Conservation (phyloP, 495 filamentous ascomycete genomes). For the Penicillium simplicissimum region DNA sequence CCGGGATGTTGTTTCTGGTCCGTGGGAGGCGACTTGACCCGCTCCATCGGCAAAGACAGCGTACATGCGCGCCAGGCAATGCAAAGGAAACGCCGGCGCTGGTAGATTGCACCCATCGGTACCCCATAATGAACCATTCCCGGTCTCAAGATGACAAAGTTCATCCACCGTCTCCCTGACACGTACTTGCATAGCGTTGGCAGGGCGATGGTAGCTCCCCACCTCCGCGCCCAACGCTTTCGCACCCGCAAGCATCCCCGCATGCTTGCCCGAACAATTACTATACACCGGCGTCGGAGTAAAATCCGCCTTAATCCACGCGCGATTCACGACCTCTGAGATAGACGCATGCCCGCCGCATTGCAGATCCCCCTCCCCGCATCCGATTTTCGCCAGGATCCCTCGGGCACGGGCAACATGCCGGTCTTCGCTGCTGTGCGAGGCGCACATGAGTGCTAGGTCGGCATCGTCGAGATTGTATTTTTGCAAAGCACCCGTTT, state of each 20-base stretch:
- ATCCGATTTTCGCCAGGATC: conserved; percentile 29
- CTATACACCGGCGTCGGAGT: conserved; percentile 32
- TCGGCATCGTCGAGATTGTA: conserved; percentile 40
- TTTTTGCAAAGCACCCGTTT: conserved; percentile 32
- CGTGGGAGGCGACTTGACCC: neutral
- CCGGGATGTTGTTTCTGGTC: neutral
- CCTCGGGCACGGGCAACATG: conserved; percentile 31
- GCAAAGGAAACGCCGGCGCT: conserved; percentile 34
- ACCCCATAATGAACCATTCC: conserved; percentile 29
- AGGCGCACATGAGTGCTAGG: conserved; percentile 45
- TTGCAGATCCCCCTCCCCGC: conserved; percentile 18
- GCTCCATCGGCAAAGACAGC: conserved; percentile 27
- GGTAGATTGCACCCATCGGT: conserved; percentile 45
- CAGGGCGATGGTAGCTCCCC: conserved; percentile 31
- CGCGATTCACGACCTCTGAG: conserved; percentile 27
- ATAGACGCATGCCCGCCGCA: conserved; percentile 42
- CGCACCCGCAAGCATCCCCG: conserved; percentile 40
- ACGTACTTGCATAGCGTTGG: conserved; percentile 31
- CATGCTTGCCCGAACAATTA: conserved; percentile 47
- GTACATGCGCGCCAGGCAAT: conserved; percentile 29
- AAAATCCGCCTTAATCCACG: conserved; percentile 42
- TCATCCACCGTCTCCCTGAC: conserved; percentile 33
- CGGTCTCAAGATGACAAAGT: conserved; percentile 20
- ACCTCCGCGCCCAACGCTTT: conserved; percentile 31
- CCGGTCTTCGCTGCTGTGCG: conserved; percentile 45